Percentiles rank a stretch among this genome's conserved stretches.
phyloP scores from a whole-genome alignment of 2,329 filamentous ascomycete species.

The Fusarium sp. region DNA sequence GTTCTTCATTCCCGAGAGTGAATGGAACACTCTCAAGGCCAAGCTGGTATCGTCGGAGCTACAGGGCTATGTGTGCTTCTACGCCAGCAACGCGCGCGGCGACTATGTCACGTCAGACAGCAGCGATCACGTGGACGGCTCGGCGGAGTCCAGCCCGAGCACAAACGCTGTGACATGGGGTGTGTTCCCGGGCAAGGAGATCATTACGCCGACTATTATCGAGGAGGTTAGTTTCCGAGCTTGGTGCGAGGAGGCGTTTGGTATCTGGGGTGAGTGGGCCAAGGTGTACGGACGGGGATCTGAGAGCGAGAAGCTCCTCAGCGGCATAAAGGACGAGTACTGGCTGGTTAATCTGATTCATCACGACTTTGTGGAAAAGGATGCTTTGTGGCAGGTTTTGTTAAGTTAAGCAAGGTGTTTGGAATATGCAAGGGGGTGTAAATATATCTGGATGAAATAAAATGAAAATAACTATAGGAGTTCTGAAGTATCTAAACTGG shows the following conservation, averaged over 20 bases:
- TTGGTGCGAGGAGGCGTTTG: slow-evolving; percentile 96
- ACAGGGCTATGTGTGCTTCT: slow-evolving; percentile 82
- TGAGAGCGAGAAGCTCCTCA: slow-evolving; percentile 78
- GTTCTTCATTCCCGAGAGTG: slow-evolving; percentile 83
- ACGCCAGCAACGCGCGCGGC: slow-evolving; percentile 83
- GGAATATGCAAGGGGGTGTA: neutral
- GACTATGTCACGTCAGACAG: slow-evolving; percentile 81
- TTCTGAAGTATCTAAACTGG: neutral
- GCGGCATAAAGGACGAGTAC: slow-evolving; percentile 74
- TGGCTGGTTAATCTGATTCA: slow-evolving; percentile 95
- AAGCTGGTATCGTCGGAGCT: slow-evolving; percentile 71
- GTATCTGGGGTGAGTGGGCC: slow-evolving; percentile 95
- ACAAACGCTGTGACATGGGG: slow-evolving; percentile 99
- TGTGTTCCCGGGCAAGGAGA: slow-evolving; percentile 94
- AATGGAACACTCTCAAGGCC: slow-evolving; percentile 77
- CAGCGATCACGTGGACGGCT: slow-evolving; percentile 52
- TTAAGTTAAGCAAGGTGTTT: slow-evolving; percentile 51
- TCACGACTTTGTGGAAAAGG: slow-evolving; percentile 78
- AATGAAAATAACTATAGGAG: slow-evolving; percentile 7
- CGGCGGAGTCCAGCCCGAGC: slow-evolving; percentile 58
- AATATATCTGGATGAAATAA: slow-evolving; percentile 51
- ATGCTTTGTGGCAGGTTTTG: slow-evolving; percentile 80
- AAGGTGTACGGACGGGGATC: slow-evolving; percentile 84
- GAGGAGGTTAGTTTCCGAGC: slow-evolving; percentile 94
- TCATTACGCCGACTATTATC: slow-evolving; percentile 95